These are phyloP conservation scores for Kuraishia capsulata DNA, from an alignment of 805 yeast species.

Conservation along the genomic window DNA sequence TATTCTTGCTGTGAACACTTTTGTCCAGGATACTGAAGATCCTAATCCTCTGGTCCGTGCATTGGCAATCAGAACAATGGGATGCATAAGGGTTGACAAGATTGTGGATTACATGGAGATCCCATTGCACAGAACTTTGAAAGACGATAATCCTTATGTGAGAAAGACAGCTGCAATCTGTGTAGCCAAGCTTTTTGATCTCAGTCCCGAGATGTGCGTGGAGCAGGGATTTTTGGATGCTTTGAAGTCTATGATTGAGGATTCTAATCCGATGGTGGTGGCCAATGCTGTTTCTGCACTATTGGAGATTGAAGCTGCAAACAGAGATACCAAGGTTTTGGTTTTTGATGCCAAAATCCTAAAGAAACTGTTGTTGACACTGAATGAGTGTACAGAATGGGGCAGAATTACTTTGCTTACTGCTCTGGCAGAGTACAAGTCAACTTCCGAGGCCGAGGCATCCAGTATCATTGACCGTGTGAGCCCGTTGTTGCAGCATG, in stretches of 20 bases:
- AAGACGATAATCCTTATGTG: conserved; percentile 94
- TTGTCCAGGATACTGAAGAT: conserved; percentile 90
- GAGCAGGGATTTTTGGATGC: conserved; percentile 79
- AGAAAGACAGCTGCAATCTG: conserved; percentile 96
- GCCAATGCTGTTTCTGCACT: conserved; percentile 88
- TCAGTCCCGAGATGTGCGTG: conserved; percentile 69
- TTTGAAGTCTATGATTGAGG: conserved; percentile 61
- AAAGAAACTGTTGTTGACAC: conserved; percentile 64
- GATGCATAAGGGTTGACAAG: conserved; percentile 91
- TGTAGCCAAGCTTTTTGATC: conserved; percentile 89
- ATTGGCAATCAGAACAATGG: conserved; percentile 97
- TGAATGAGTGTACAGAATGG: conserved; percentile 99
- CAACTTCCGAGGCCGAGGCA: conserved; percentile 56
- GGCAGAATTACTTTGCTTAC: conserved; percentile 86
- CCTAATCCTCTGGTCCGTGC: conserved; percentile 95
- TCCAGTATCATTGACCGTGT: conserved; percentile 82
- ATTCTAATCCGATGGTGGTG: conserved; percentile 93
- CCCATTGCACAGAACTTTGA: conserved; percentile 76
- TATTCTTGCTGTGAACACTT: conserved; percentile 93
- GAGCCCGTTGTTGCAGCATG: conserved; percentile 93
- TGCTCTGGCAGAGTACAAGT: conserved; percentile 64
- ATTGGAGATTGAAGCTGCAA: conserved; percentile 51
- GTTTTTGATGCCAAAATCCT: conserved; percentile 31
- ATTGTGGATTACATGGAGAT: conserved; percentile 92
- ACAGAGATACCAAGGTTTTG: conserved; percentile 22